A percentile compares a stretch with the other conserved stretches of the same genome.
These are phyloP conservation scores for Parastagonospora avenae DNA, from an alignment of 2,329 filamentous ascomycete genomes.

Conservation along the genomic window DNA sequence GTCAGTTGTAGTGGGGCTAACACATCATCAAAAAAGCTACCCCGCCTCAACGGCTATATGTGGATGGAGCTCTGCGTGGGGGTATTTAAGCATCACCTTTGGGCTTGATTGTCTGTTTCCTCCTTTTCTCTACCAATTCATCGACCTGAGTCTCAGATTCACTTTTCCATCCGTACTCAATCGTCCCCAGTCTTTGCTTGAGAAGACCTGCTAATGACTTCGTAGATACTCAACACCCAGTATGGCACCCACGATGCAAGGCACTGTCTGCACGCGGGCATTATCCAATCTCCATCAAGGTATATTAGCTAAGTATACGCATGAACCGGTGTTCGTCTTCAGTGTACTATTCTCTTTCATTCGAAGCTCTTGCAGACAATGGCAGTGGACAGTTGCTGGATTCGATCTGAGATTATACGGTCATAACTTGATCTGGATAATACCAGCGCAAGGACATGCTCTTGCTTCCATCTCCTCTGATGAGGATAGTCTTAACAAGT, in stretches of 20 bases:
- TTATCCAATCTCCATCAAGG: constrained; percentile 46
- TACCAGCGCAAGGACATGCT: constrained; percentile 99
- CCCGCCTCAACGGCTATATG: constrained; percentile 34
- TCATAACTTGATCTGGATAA: constrained; percentile 98
- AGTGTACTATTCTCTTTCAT: constrained; percentile 8
- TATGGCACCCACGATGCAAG: constrained; percentile 40
- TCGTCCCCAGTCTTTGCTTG: constrained; percentile 22
- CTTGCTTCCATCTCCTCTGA: constrained; percentile 53
- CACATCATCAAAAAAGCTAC: constrained; percentile 15
- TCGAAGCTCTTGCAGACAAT: neutral
- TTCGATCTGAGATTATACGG: constrained; percentile 87
- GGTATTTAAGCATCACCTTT: constrained; percentile 26
- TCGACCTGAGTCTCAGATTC: neutral
- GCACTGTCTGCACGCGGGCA: constrained; percentile 37
- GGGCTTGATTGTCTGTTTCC: constrained; percentile 1
- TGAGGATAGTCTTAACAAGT: constrained; percentile 36
- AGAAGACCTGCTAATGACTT: constrained; percentile 24
- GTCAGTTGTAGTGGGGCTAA: constrained; percentile 1
- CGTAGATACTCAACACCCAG: constrained; percentile 28
- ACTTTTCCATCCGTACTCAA: neutral
- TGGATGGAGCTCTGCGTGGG: constrained; percentile 17
- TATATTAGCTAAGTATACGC: constrained; percentile 48
- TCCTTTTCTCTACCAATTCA: neutral
- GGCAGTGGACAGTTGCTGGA: constrained; percentile 17
- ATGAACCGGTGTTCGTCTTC: constrained; percentile 50